These are phyloP conservation scores for Ascochyta viciae-villosae DNA, from an alignment of 2,329 filamentous ascomycete species.

Conservation along the genomic window DNA sequence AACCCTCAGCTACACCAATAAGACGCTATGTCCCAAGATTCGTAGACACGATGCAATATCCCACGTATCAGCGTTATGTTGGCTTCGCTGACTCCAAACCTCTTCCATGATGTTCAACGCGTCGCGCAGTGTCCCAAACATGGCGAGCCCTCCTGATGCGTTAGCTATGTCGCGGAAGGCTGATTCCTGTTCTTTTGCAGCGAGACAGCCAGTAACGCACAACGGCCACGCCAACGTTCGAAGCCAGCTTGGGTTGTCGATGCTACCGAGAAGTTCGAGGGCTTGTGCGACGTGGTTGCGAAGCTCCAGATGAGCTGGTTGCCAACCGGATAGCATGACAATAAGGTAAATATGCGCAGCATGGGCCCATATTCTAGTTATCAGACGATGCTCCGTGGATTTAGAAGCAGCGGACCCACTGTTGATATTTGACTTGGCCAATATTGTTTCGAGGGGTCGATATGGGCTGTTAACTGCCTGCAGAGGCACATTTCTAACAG, in stretches of 20 bases:
- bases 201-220: conserved; percentile 41
- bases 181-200: conserved; percentile 15
- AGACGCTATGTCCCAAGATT: background rate
- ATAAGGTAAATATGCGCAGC: conserved; percentile 30
- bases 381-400: background rate
- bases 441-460: background rate
- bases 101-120: conserved; percentile 48
- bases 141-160: conserved; percentile 20
- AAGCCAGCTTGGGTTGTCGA: conserved; percentile 28
- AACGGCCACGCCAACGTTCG: conserved; percentile 44
- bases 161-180: conserved; percentile 33
- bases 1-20: background rate
- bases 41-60: conserved; percentile 1
- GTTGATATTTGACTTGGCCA: background rate
- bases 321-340: conserved; percentile 33
- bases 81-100: conserved; percentile 35
- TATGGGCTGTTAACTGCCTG: background rate
- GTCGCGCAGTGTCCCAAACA: conserved; percentile 37
- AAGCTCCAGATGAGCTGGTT: conserved; percentile 23
- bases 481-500: background rate
- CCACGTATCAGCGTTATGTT: background rate
- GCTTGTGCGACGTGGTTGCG: conserved; percentile 21
- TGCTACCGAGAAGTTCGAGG: conserved; percentile 18
- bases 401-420: background rate
- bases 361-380: conserved; percentile 30